Percentiles rank a stretch among this genome's conserved stretches.
phyloP scores from a whole-genome alignment of 768 basidiomycete genomes.

The Hemileccinum impolitum region DNA sequence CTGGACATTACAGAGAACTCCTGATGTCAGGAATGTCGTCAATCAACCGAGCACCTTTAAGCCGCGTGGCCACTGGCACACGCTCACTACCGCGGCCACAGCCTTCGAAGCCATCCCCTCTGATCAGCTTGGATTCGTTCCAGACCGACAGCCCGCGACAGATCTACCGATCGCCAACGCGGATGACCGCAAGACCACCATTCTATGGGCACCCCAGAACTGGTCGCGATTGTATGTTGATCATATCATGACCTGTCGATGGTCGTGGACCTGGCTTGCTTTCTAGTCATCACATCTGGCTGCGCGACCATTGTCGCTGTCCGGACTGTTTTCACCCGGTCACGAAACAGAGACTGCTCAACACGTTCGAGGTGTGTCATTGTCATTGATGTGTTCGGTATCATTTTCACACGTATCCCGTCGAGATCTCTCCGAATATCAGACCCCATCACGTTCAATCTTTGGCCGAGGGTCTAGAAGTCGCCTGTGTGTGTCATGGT shows the following conservation, averaged over 20 bases:
- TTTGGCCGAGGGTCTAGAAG: slow-evolving; percentile 60
- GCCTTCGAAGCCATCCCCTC: slow-evolving; percentile 17
- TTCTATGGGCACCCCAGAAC: slow-evolving; percentile 69
- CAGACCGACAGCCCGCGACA: slow-evolving; percentile 8
- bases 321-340: slow-evolving; percentile 78
- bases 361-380: slow-evolving; percentile 70
- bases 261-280: neutral
- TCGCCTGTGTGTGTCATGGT: slow-evolving; percentile 57
- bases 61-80: slow-evolving; percentile 1
- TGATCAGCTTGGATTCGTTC: slow-evolving; percentile 28
- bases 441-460: slow-evolving; percentile 56
- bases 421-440: slow-evolving; percentile 74
- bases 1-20: too few species aligned
- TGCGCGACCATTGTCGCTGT: slow-evolving; percentile 92
- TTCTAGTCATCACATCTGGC: slow-evolving; percentile 82
- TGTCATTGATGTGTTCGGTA: neutral
- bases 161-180: slow-evolving; percentile 52
- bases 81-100: neutral
- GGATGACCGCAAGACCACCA: slow-evolving; percentile 57
- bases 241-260: neutral
- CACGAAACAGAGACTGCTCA: slow-evolving; percentile 88
- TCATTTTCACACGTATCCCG: slow-evolving; percentile 4
- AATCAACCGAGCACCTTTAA: neutral
- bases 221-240: slow-evolving; percentile 75
- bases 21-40: too few species aligned